Evolutionary conservation across 2,329 filamentous ascomycete genomes (phyloP).

Genomic region (Metarhizium humberi): DNA sequence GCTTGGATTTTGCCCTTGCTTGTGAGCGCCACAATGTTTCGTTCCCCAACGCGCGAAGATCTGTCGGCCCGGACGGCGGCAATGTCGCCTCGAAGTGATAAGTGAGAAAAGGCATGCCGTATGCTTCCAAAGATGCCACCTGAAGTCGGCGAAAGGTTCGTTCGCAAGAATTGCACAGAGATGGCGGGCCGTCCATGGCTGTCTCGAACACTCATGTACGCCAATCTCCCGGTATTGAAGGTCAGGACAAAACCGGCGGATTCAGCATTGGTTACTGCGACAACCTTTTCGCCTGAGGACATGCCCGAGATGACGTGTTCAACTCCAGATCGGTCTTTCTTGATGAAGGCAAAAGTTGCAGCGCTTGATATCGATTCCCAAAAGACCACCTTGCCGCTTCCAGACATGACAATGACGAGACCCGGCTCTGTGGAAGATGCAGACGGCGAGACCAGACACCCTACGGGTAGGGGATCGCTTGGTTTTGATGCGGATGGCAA

Average conservation of each 20-base stretch:
- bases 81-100: constrained; percentile 65
- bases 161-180: constrained; percentile 66
- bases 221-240: constrained; percentile 77
- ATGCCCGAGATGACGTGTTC: constrained; percentile 67
- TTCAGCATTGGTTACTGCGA: constrained; percentile 73
- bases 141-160: constrained; percentile 42
- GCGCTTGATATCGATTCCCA: constrained; percentile 94
- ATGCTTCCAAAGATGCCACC: constrained; percentile 74
- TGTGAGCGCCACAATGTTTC: constrained; percentile 73
- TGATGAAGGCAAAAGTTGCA: constrained; percentile 73
- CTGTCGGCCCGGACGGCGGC: constrained; percentile 69
- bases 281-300: constrained; percentile 68
- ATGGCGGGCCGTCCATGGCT: constrained; percentile 77
- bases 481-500: constrained; percentile 64
- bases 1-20: constrained; percentile 68
- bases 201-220: constrained; percentile 80
- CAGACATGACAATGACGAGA: constrained; percentile 76
- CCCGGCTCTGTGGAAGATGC: constrained; percentile 74
- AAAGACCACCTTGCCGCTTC: constrained; percentile 77
- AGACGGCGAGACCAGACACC: constrained; percentile 71
- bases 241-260: constrained; percentile 76
- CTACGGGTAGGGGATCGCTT: constrained; percentile 69
- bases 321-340: constrained; percentile 71
- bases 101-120: constrained; percentile 62
- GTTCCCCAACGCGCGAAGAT: constrained; percentile 66